A percentile compares a stretch with the other conserved stretches of the same genome.
These are phyloP conservation scores for Cucurbitaria berberidis DNA, from an alignment of 2,329 filamentous ascomycete species.

Conservation along the genomic window DNA sequence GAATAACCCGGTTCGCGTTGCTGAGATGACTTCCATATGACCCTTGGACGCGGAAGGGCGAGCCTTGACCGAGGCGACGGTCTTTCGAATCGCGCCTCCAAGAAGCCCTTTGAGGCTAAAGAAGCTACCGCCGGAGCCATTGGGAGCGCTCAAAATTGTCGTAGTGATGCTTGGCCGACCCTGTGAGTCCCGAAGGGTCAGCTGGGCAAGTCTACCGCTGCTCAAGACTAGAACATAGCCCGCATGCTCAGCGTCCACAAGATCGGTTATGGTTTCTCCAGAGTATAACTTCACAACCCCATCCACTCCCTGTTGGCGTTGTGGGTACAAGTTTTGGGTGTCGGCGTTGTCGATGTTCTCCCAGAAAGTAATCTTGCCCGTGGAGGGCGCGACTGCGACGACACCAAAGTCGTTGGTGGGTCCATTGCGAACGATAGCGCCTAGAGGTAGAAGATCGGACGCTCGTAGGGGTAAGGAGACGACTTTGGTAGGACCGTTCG, in stretches of 20 bases:
- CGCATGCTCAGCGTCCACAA: slow-evolving; percentile 83
- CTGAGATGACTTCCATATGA: slow-evolving; percentile 82
- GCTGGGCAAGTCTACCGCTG: slow-evolving; percentile 82
- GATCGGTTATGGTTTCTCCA: slow-evolving; percentile 76
- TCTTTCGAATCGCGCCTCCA: slow-evolving; percentile 72
- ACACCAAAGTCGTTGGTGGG: slow-evolving; percentile 82
- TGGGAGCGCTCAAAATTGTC: slow-evolving; percentile 71
- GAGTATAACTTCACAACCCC: slow-evolving; percentile 76
- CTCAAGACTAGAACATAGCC: slow-evolving; percentile 87
- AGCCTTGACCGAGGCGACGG: slow-evolving; percentile 80
- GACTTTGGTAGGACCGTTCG: slow-evolving; percentile 70
- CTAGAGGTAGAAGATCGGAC: slow-evolving; percentile 77
- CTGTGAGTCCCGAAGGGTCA: slow-evolving; percentile 84
- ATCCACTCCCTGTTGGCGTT: slow-evolving; percentile 81
- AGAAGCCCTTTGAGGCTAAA: slow-evolving; percentile 81
- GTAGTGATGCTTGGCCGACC: slow-evolving; percentile 81
- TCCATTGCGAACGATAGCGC: slow-evolving; percentile 79
- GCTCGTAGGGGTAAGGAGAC: slow-evolving; percentile 78
- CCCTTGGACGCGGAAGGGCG: slow-evolving; percentile 75
- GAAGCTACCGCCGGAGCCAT: slow-evolving; percentile 70
- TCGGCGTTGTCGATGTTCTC: slow-evolving; percentile 91
- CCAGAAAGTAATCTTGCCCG: slow-evolving; percentile 90
- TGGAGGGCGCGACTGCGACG: slow-evolving; percentile 82
- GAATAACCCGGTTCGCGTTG: slow-evolving; percentile 77
- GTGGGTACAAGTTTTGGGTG: slow-evolving; percentile 80